Percentiles rank a stretch among this genome's conserved stretches.
Evolutionary conservation across 2,329 filamentous ascomycete genomes (phyloP).

Genomic region (Diaporthe vexans): DNA sequence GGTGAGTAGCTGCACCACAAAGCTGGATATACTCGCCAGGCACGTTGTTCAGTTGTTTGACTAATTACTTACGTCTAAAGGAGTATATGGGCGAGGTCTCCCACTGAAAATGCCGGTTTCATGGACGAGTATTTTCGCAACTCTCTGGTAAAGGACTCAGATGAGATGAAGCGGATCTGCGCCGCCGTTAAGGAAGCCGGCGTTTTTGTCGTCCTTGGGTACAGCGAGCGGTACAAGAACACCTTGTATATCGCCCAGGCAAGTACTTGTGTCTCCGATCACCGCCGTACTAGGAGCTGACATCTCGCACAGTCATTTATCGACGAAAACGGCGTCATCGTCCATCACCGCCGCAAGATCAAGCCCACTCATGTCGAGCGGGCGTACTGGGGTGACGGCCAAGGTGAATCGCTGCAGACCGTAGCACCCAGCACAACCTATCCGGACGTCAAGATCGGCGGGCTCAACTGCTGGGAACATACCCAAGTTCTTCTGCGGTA

Average conservation of each 20-base stretch:
- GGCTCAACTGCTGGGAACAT: slow-evolving; percentile 71
- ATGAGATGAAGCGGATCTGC: slow-evolving; percentile 59
- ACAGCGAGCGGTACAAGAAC: slow-evolving; percentile 60
- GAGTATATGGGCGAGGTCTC: slow-evolving; percentile 49
- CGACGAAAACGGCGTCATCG: slow-evolving; percentile 54
- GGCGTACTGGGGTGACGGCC: slow-evolving; percentile 67
- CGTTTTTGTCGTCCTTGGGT: slow-evolving; percentile 61
- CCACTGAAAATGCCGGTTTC: slow-evolving; percentile 52
- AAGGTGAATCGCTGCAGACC: slow-evolving; percentile 67
- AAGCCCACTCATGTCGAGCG: slow-evolving; percentile 65
- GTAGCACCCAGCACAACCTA: slow-evolving; percentile 59
- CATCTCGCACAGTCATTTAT: slow-evolving; percentile 10
- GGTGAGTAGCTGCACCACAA: slow-evolving; percentile 50
- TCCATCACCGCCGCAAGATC: slow-evolving; percentile 64
- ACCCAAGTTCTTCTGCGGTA: slow-evolving; percentile 63
- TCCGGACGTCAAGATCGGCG: slow-evolving; percentile 64
- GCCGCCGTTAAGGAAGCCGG: slow-evolving; percentile 61
- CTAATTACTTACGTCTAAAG: slow-evolving; percentile 39
- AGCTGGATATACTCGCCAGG: neutral
- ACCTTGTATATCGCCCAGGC: slow-evolving; percentile 60
- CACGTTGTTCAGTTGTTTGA: neutral
- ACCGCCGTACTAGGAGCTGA: neutral
- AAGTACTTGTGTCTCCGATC: neutral
- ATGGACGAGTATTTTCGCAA: slow-evolving; percentile 62
- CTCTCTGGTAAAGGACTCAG: slow-evolving; percentile 55